Percentiles rank a stretch among this genome's conserved stretches.
Evolutionary conservation across 2,329 filamentous ascomycete genomes (phyloP).

Genomic region (Ceratocystis eucalypticola): DNA sequence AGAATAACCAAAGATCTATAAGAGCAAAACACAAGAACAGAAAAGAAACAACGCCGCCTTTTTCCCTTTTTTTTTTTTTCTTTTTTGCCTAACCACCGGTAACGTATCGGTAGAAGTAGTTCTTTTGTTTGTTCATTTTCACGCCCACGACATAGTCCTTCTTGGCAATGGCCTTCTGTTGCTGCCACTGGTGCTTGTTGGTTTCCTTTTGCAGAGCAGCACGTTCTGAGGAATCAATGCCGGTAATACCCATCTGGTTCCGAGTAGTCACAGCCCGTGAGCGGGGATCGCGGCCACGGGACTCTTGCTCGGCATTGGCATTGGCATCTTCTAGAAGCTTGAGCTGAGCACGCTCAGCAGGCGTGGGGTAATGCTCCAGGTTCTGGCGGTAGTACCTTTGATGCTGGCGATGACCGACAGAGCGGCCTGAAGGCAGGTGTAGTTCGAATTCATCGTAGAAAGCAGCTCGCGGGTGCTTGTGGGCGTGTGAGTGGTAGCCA

Average conservation of each 20-base stretch:
- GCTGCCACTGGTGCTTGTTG: slow-evolving; percentile 13
- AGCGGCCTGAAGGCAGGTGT: slow-evolving; percentile 77
- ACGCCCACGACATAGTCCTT: slow-evolving; percentile 18
- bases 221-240: slow-evolving; percentile 8
- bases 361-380: slow-evolving; percentile 66
- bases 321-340: slow-evolving; percentile 42
- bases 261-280: slow-evolving; percentile 8
- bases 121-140: slow-evolving; percentile 42
- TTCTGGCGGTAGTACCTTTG: slow-evolving; percentile 89
- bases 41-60: not conserved
- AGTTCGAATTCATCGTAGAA: slow-evolving; percentile 91
- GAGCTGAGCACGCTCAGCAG: slow-evolving; percentile 59
- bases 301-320: slow-evolving; percentile 20
- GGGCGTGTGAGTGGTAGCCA: slow-evolving; percentile 70
- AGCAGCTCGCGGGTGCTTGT: slow-evolving; percentile 59
- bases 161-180: slow-evolving; percentile 18
- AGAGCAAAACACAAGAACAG: not conserved
- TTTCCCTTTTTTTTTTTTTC: too few relatives aligned
- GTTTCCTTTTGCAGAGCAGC: slow-evolving; percentile 13
- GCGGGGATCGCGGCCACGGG: slow-evolving; percentile 13
- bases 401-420: slow-evolving; percentile 78
- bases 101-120: slow-evolving; percentile 40
- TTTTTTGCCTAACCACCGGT: slow-evolving; percentile 29
- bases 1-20: not conserved
- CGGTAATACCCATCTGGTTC: slow-evolving; percentile 15